These are phyloP conservation scores for Mucor indicus DNA, from an alignment of 371 early-diverging fungal genomes.

Conservation along the genomic window DNA sequence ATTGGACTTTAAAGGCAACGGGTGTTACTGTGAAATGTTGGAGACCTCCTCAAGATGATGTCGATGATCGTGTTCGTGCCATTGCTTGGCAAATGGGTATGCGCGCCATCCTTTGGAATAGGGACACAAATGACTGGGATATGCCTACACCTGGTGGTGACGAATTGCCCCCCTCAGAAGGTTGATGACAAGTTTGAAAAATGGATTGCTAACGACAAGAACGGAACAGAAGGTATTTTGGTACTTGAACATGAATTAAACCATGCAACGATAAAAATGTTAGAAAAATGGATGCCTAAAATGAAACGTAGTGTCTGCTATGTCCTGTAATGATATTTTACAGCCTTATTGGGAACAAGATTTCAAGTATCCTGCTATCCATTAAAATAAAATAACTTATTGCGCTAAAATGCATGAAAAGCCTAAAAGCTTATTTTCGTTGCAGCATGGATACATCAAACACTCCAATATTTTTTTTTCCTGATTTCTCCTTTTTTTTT, in stretches of 20 bases:
- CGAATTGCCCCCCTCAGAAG: constrained; percentile 12
- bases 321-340: constrained; percentile 43
- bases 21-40: constrained; percentile 54
- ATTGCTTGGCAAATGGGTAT: constrained; percentile 50
- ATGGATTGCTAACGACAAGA: constrained; percentile 38
- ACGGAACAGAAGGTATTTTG: constrained; percentile 24
- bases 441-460: too few species aligned
- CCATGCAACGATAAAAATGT: constrained; percentile 37
- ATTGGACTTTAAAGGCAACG: constrained; percentile 44
- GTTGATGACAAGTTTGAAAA: constrained; percentile 29
- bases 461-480: not conserved
- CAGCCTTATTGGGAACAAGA: constrained; percentile 49
- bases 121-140: constrained; percentile 35
- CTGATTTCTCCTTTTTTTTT: not conserved
- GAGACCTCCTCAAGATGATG: constrained; percentile 56
- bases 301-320: constrained; percentile 44
- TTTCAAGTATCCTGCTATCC: constrained; percentile 4
- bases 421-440: too few species aligned
- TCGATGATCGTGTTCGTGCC: constrained; percentile 49
- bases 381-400: too few species aligned
- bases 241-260: constrained; percentile 50
- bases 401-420: too few species aligned
- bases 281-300: constrained; percentile 42
- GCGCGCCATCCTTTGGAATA: constrained; percentile 32
- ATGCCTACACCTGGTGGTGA: constrained; percentile 32